Percentiles rank a stretch among this genome's conserved stretches.
phyloP scores from a whole-genome alignment of 176 grass and related monocot genomes.

The Zizania latifolia region DNA sequence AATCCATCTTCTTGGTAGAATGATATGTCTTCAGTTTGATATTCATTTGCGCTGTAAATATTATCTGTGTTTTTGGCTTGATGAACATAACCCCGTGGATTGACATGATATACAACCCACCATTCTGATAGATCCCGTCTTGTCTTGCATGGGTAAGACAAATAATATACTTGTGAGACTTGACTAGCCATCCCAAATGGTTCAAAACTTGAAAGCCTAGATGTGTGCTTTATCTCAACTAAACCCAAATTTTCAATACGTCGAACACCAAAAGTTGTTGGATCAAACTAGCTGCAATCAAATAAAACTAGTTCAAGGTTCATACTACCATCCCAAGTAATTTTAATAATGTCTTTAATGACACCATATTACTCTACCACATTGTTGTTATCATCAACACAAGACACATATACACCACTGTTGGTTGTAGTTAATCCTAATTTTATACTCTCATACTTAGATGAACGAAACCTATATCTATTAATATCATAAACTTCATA shows the following conservation, averaged over 20 bases:
- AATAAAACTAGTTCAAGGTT: background rate
- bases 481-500: background rate
- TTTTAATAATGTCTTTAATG: background rate
- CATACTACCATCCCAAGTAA: background rate
- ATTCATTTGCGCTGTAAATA: background rate
- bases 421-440: background rate
- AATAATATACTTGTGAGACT: background rate
- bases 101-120: background rate
- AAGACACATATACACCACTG: background rate
- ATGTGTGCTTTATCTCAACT: no score
- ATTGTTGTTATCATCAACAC: no score
- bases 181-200: background rate
- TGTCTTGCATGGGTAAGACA: background rate
- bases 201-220: background rate
- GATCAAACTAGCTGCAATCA: background rate
- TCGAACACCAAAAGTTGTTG: background rate
- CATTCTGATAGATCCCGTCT: background rate
- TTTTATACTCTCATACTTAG: background rate
- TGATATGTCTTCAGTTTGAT: background rate
- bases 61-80: background rate
- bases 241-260: no score
- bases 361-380: background rate
- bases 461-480: background rate
- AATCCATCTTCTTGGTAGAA: constrained; percentile 12
- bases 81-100: background rate